phyloP scores from a whole-genome alignment of 192 early-diverging fungal species.

The Kappamyces sp. region DNA sequence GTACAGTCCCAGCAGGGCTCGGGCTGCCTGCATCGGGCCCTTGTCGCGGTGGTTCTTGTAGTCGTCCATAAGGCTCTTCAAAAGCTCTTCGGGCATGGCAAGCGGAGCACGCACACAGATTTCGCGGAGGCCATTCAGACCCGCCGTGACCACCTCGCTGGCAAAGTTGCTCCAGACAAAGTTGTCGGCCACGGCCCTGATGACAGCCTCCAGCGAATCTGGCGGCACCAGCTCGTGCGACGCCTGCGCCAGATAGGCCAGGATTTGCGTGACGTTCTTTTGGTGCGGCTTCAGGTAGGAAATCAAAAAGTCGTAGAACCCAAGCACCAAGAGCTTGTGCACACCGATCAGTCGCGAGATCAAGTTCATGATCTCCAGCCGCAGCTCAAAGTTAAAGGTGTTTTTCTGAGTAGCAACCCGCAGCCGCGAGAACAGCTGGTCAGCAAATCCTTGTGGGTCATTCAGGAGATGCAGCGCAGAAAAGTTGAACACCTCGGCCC shows the following conservation, averaged over 20 bases:
- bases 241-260: conserved; percentile 87
- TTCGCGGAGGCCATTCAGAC: conserved; percentile 68
- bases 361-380: conserved; percentile 87
- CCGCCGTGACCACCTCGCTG: conserved; percentile 91
- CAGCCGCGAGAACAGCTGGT: conserved; percentile 87
- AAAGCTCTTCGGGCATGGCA: conserved; percentile 69
- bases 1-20: conserved; percentile 86
- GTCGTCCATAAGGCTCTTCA: conserved; percentile 80
- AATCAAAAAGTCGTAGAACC: conserved; percentile 90
- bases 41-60: conserved; percentile 93
- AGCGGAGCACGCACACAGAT: conserved; percentile 84
- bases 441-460: conserved; percentile 95
- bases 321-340: conserved; percentile 85
- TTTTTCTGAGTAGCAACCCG: conserved; percentile 61
- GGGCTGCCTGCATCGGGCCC: conserved; percentile 85
- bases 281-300: conserved; percentile 95
- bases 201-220: conserved; percentile 77
- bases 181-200: conserved; percentile 91
- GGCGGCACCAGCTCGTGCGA: conserved; percentile 91
- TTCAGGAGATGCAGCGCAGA: conserved; percentile 90
- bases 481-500: conserved; percentile 78
- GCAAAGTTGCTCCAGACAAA: conserved; percentile 92
- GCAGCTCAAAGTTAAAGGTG: conserved; percentile 75
- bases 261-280: conserved; percentile 83
- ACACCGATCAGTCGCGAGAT: conserved; percentile 90